Conservation (phyloP, 176 grass and related monocot species). For the Aegilops sharonensis region DNA sequence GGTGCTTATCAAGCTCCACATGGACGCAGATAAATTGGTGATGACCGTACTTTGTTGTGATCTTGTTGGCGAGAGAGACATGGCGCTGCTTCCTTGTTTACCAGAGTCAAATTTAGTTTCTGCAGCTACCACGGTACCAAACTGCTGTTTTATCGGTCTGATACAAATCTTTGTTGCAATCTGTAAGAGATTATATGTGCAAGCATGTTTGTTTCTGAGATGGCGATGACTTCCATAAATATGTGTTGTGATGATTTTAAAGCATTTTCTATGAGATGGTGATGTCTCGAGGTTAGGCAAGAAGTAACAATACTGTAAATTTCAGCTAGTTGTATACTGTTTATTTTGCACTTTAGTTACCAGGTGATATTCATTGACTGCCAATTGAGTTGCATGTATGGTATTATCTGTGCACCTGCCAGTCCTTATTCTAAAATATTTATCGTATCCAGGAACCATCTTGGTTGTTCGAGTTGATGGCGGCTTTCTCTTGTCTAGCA, state of each 20-base stretch:
- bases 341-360: not conserved
- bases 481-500: not conserved
- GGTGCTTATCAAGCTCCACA: slow-evolving; percentile 48
- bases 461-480: not conserved
- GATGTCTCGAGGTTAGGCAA: slow-evolving; percentile 20
- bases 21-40: slow-evolving; percentile 35
- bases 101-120: slow-evolving; percentile 6
- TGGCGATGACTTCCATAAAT: slow-evolving; percentile 16
- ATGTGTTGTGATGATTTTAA: slow-evolving; percentile 4
- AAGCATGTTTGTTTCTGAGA: not conserved
- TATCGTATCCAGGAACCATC: not conserved
- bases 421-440: not conserved
- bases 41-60: not conserved
- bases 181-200: slow-evolving; percentile 10
- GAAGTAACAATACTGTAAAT: not conserved
- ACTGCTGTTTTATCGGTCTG: slow-evolving; percentile 4
- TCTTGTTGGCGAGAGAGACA: slow-evolving; percentile 18
- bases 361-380: not conserved
- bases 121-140: not conserved
- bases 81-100: slow-evolving; percentile 1
- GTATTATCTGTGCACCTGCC: not conserved
- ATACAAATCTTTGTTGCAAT: slow-evolving; percentile 23
- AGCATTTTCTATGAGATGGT: not conserved
- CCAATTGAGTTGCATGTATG: not conserved
- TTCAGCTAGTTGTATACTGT: not conserved